A percentile compares a stretch with the other conserved stretches of the same genome.
phyloP scores from a whole-genome alignment of 768 basidiomycete genomes.

The Lentinula sp. region DNA sequence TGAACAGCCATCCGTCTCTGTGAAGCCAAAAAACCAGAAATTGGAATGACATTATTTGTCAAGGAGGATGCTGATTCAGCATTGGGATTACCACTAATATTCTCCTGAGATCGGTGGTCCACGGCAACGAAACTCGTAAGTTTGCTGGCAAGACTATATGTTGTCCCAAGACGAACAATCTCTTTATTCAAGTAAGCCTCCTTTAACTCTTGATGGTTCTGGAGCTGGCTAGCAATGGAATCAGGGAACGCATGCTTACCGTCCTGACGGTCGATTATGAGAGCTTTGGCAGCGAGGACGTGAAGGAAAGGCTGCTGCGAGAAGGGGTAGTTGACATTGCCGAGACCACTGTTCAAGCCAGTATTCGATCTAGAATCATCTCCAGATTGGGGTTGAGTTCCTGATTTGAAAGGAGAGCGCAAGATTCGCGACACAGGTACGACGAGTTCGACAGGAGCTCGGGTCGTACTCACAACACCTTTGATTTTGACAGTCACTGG shows the following conservation, averaged over 20 bases:
- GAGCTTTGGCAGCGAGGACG: constrained; percentile 2
- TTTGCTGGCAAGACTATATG: constrained; percentile 4
- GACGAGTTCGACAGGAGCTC: neutral
- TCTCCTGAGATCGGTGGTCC: neutral
- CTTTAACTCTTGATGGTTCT: neutral
- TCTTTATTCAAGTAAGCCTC: neutral
- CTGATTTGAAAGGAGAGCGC: neutral
- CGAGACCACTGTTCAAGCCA: too few species aligned
- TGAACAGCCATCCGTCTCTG: neutral
- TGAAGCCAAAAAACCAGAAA: neutral
- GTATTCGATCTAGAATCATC: too few species aligned
- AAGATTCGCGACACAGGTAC: neutral
- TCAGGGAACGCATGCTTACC: neutral
- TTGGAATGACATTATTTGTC: neutral
- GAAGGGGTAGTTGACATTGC: neutral
- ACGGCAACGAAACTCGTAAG: constrained; percentile 6
- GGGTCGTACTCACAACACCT: neutral
- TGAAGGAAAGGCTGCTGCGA: neutral
- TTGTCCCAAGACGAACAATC: constrained; percentile 3
- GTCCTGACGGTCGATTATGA: constrained; percentile 1
- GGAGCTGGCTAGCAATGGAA: neutral
- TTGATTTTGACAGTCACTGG: neutral
- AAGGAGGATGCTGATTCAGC: neutral
- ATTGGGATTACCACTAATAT: neutral
- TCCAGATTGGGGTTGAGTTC: neutral